Percentiles rank a stretch among this genome's conserved stretches.
Conservation (phyloP, 2,329 filamentous ascomycete genomes). For the Mariannaea elegans region DNA sequence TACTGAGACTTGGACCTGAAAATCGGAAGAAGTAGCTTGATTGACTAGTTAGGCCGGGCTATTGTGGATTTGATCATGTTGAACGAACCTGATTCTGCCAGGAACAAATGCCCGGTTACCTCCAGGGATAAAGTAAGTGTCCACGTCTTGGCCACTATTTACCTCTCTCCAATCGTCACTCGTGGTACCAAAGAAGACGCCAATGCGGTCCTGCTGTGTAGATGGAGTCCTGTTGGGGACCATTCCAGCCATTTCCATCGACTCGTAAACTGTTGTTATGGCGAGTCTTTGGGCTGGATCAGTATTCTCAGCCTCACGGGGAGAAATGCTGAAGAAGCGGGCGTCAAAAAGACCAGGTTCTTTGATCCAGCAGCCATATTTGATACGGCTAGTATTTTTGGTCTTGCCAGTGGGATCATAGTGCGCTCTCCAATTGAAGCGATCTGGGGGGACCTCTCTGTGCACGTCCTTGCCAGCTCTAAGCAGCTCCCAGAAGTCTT, state of each 20-base stretch:
- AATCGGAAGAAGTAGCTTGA: constrained; percentile 78
- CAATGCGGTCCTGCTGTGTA: constrained; percentile 68
- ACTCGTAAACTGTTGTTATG: constrained; percentile 80
- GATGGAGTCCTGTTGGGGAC: constrained; percentile 74
- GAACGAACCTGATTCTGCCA: constrained; percentile 30
- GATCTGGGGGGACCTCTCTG: constrained; percentile 67
- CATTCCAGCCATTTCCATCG: constrained; percentile 78
- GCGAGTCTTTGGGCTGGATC: constrained; percentile 81
- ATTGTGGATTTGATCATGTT: not conserved
- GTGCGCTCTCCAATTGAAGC: constrained; percentile 74
- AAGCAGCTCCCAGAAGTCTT: constrained; percentile 71
- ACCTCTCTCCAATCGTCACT: constrained; percentile 82
- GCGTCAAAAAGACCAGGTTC: constrained; percentile 79
- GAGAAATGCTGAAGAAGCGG: constrained; percentile 85
- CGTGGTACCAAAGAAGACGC: constrained; percentile 78
- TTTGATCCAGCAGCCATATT: constrained; percentile 75
- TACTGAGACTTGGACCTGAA: constrained; percentile 73
- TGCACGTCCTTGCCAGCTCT: constrained; percentile 74
- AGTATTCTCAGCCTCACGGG: constrained; percentile 76
- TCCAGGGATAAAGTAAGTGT: constrained; percentile 62
- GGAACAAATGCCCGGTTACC: constrained; percentile 35
- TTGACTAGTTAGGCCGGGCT: not conserved
- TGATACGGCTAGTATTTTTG: constrained; percentile 74
- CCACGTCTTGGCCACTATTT: constrained; percentile 76
- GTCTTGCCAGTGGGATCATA: constrained; percentile 73